phyloP scores from a whole-genome alignment of 441 rosid genomes.

The Breynia disticha region DNA sequence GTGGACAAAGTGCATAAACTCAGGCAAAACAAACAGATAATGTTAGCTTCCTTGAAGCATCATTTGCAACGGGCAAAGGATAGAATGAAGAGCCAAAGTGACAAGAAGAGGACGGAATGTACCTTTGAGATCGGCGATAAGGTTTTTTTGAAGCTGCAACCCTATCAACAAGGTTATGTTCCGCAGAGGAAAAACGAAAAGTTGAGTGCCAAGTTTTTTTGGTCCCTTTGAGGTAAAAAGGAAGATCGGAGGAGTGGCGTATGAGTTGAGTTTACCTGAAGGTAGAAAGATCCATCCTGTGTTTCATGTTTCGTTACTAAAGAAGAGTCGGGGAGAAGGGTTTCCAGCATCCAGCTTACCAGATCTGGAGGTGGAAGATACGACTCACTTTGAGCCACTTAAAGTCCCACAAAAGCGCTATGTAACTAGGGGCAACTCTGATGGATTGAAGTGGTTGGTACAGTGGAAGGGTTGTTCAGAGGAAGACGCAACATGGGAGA shows the following conservation, averaged over 20 bases:
- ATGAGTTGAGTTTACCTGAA: background rate
- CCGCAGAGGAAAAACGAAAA: background rate
- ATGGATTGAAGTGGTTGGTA: too few species aligned
- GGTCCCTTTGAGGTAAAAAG: background rate
- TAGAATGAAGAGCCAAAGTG: background rate
- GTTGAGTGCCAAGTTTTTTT: slow-evolving; percentile 1
- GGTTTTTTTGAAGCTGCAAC: slow-evolving; percentile 2
- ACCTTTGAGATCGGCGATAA: background rate
- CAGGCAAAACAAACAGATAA: too few species aligned
- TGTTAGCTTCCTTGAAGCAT: too few species aligned
- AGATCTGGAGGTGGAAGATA: background rate
- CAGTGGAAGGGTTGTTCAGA: background rate
- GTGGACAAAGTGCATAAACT: too few species aligned
- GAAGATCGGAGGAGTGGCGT: background rate
- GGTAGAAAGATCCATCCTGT: background rate
- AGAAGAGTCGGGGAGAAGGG: background rate
- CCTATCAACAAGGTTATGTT: background rate
- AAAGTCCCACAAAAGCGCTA: background rate
- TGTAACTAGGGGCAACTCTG: too few species aligned
- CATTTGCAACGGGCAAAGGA: too few species aligned
- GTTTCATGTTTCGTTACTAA: background rate
- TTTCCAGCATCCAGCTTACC: background rate
- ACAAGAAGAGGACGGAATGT: background rate
- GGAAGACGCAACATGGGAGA: slow-evolving; percentile 1
- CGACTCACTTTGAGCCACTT: background rate